Percentiles rank a stretch among this genome's conserved stretches.
Evolutionary conservation across 495 filamentous ascomycete genomes (phyloP).

Genomic region (Annulohypoxylon bovei): DNA sequence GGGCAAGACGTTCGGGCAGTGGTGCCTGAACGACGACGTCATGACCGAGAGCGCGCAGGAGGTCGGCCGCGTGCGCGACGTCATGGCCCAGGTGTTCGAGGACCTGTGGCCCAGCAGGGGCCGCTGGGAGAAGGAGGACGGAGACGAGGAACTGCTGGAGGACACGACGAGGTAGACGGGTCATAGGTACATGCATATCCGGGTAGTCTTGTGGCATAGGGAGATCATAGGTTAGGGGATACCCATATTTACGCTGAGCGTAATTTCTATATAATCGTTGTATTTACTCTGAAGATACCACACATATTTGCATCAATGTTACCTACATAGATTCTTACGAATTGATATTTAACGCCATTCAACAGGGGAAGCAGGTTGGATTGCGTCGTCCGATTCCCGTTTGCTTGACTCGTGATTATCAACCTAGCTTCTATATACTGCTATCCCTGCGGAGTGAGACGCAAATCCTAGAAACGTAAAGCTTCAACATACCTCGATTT

Average conservation of each 20-base stretch:
- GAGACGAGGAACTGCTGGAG: not conserved
- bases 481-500: not conserved
- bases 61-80: slow-evolving; percentile 38
- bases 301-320: slow-evolving; percentile 10
- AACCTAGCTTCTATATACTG: not conserved
- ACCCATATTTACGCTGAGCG: slow-evolving; percentile 23
- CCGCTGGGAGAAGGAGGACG: slow-evolving; percentile 31
- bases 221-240: not conserved
- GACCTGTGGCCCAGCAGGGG: slow-evolving; percentile 31
- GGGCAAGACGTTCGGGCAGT: slow-evolving; percentile 49
- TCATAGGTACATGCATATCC: not conserved
- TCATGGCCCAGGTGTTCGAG: slow-evolving; percentile 39
- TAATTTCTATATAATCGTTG: slow-evolving; percentile 15
- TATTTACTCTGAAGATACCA: slow-evolving; percentile 38
- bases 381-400: not conserved
- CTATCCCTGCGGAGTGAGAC: not conserved
- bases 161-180: not conserved
- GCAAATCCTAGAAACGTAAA: not conserved
- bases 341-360: slow-evolving; percentile 2
- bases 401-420: not conserved
- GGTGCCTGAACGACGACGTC: slow-evolving; percentile 58
- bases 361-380: slow-evolving; percentile 3
- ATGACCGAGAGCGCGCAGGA: slow-evolving; percentile 44
- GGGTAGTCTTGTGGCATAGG: slow-evolving; percentile 1
- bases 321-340: slow-evolving; percentile 1